Evolutionary conservation across 345 rosid genomes (phyloP), one percentile per base, ranked within the genome.

Genomic region (Aegle marmelos): DNA sequence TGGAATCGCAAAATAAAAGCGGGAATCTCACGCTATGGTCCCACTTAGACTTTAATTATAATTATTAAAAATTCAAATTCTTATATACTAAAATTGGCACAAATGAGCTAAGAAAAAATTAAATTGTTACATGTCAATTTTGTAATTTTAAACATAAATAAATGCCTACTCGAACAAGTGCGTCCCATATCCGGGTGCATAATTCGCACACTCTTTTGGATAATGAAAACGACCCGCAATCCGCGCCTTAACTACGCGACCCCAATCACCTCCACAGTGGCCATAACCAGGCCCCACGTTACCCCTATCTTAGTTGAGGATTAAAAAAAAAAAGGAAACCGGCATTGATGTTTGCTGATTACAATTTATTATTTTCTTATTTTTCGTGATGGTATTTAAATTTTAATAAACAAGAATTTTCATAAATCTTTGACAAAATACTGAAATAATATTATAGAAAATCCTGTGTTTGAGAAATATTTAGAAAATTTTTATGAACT

Each of bases 201-300:
- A 36, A 3, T 13, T 8, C 21, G 22, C 4, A 0, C n/a, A 31
- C 68, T 4, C 24, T 21, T 25, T 24, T 69, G 72, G 81, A 78
- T 72, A 71, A 78, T 17, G 76, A 70, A 78, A 63, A 54, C 36
- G 81, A 78, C 76, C 24, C 76, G 31, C 50, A 31, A 33, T 63
- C 41, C 76, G 11, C 41, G 1, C 39, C 13, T 16, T 11, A 9
- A 41, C 10, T 28, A 21, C 59, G 41, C 69, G 69, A 37, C 1
- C 8, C n/a, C 25, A 24, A 28, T 19, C 25, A 1, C 53, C 7
- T 28, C 27, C 62, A 9, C 41, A 22, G 34, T 1, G 2, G 50
- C 25, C 14, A 22, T 19, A 31, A 0, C 53, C 57, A 8, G 28
- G 10, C 30, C 62, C 45, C 59, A 13, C 21, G 4, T 1, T 1